A percentile compares a stretch with the other conserved stretches of the same genome.
Evolutionary conservation across 179 eudicot species (phyloP).

Genomic region (Silene noctiflora): DNA sequence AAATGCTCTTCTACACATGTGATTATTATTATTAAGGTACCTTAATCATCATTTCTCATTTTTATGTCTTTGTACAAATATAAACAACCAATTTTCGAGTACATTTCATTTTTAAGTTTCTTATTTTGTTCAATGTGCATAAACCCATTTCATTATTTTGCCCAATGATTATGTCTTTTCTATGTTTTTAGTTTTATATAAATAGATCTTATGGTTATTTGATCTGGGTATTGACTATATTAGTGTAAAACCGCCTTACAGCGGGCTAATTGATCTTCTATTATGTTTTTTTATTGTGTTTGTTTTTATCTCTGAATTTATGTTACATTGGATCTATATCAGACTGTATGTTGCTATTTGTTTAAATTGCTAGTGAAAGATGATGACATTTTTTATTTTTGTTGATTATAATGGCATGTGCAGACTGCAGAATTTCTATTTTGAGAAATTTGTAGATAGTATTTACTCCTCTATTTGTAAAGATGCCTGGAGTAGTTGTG

Average conservation of each 20-base stretch:
- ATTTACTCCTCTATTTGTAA: constrained; percentile 16
- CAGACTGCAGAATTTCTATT: constrained; percentile 35
- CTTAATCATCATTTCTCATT: background rate
- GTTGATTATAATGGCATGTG: constrained; percentile 27
- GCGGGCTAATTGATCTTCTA: background rate
- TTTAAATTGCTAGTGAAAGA: constrained; percentile 3
- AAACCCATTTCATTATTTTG: constrained; percentile 25
- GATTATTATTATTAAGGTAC: constrained; percentile 2
- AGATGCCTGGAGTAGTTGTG: constrained; percentile 70
- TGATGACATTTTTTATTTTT: background rate
- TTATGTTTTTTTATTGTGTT: constrained; percentile 2
- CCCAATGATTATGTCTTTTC: constrained; percentile 13
- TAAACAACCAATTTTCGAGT: background rate
- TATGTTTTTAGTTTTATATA: constrained; percentile 8
- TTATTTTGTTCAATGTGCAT: background rate
- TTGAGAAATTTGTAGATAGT: constrained; percentile 27
- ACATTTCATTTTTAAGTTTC: background rate
- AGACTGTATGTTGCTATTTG: constrained; percentile 3
- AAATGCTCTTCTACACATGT: background rate
- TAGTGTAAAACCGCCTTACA: too few relatives aligned
- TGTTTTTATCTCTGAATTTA: constrained; percentile 15
- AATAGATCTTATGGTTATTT: constrained; percentile 23
- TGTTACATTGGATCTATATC: constrained; percentile 7
- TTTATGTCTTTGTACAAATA: background rate
- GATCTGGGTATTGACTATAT: constrained; percentile 12